Percentiles rank a stretch among this genome's conserved stretches.
These are phyloP conservation scores for Funneliformis geosporum DNA, from an alignment of 192 early-diverging fungal genomes.

Conservation along the genomic window DNA sequence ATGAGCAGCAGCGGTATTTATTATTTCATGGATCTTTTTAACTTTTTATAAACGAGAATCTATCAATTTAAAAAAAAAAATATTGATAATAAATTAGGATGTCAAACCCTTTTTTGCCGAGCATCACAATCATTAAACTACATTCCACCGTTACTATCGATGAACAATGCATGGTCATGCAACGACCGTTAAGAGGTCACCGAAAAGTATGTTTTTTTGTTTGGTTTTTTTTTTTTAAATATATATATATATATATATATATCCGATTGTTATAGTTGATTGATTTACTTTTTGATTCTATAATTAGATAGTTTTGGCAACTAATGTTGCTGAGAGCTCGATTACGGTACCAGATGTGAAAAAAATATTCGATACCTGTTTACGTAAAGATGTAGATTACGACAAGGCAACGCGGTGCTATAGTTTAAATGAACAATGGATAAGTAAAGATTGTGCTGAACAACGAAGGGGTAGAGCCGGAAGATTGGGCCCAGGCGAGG, in stretches of 20 bases:
- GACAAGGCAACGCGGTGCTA: slow-evolving; percentile 29
- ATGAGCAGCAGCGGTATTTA: slow-evolving; percentile 23
- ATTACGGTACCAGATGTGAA: slow-evolving; percentile 38
- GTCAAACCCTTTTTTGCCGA: neutral
- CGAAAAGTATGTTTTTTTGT: slow-evolving; percentile 30
- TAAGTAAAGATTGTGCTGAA: slow-evolving; percentile 39
- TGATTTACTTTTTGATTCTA: neutral
- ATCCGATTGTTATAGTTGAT: neutral
- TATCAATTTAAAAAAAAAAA: neutral
- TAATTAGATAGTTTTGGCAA: slow-evolving; percentile 38
- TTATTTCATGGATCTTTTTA: neutral
- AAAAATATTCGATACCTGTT: slow-evolving; percentile 36
- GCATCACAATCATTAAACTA: slow-evolving; percentile 34
- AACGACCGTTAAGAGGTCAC: slow-evolving; percentile 19
- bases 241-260: too few species aligned
- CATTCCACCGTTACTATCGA: slow-evolving; percentile 39
- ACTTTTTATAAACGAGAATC: too few species aligned
- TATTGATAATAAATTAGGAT: neutral
- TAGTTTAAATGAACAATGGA: slow-evolving; percentile 39
- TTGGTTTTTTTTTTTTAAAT: too few species aligned
- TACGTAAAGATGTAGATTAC: slow-evolving; percentile 38
- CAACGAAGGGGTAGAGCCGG: slow-evolving; percentile 37
- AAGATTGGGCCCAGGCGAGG: slow-evolving; percentile 34
- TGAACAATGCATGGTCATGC: slow-evolving; percentile 36
- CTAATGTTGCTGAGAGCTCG: slow-evolving; percentile 40